phyloP scores from a whole-genome alignment of 352 stramenopile genomes.

The Pythium dissimile region DNA sequence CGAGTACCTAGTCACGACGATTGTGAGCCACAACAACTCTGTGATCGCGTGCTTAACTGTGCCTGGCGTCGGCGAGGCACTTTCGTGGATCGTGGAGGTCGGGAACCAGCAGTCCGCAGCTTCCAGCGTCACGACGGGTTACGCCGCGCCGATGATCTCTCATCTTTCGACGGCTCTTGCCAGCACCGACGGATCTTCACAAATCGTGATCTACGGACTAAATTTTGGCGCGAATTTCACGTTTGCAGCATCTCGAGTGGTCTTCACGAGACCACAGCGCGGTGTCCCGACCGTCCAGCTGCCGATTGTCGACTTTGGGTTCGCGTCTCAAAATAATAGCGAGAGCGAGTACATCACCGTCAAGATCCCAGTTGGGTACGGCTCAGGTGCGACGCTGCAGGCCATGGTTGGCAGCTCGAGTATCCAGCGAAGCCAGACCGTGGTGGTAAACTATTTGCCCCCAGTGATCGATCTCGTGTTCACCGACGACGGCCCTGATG shows the following conservation, averaged over 20 bases:
- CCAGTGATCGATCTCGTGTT: constrained; percentile 52
- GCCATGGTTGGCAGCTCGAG: constrained; percentile 35
- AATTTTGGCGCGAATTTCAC: constrained; percentile 46
- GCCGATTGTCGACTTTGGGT: constrained; percentile 36
- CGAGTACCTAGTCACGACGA: constrained; percentile 40
- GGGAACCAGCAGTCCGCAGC: constrained; percentile 45
- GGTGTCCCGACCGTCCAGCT: constrained; percentile 32
- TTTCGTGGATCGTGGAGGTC: constrained; percentile 55
- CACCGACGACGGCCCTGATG: constrained; percentile 54
- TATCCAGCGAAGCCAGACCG: constrained; percentile 31
- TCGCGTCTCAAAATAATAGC: constrained; percentile 12
- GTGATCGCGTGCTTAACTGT: constrained; percentile 46
- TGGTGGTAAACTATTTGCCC: constrained; percentile 34
- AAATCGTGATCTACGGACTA: constrained; percentile 41
- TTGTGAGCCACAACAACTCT: constrained; percentile 54
- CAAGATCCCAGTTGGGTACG: constrained; percentile 38
- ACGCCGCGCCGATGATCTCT: constrained; percentile 36
- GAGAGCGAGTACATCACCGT: constrained; percentile 40
- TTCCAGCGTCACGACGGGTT: constrained; percentile 38
- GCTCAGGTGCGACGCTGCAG: constrained; percentile 29
- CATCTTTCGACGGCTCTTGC: constrained; percentile 4
- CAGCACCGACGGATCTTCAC: constrained; percentile 41
- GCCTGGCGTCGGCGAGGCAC: constrained; percentile 41
- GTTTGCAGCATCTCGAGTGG: constrained; percentile 35
- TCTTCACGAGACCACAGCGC: constrained; percentile 41